phyloP scores from a whole-genome alignment of 208 protist genomes.

The Leishmania major region DNA sequence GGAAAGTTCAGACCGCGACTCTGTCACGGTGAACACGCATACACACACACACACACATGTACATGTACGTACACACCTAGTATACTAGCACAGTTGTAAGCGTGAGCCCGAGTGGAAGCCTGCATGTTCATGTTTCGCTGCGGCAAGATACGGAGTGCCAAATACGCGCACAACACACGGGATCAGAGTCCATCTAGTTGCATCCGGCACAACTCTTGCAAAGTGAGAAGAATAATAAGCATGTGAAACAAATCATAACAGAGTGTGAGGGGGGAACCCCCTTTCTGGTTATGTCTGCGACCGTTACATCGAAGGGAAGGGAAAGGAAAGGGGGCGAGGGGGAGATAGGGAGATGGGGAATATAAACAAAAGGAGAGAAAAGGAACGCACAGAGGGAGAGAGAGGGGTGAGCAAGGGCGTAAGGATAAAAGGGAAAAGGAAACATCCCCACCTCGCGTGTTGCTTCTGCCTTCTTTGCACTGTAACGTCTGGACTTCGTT shows the following conservation, averaged over 20 bases:
- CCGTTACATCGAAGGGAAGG: not conserved
- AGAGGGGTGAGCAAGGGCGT: not conserved
- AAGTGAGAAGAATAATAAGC: not conserved
- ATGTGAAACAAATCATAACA: not conserved
- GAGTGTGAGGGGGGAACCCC: not conserved
- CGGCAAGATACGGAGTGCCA: not conserved
- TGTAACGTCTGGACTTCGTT: not conserved
- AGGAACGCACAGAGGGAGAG: not conserved
- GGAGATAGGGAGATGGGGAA: not conserved
- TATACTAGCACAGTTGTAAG: not conserved
- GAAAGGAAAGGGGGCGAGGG: not conserved
- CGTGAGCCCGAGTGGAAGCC: not conserved
- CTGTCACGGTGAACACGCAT: not conserved
- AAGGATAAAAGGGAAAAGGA: constrained; percentile 1
- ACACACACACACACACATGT: not conserved
- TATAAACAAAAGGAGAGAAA: no score
- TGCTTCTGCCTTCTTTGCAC: not conserved
- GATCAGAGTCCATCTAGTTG: not conserved
- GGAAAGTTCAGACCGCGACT: not conserved
- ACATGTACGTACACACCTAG: not conserved
- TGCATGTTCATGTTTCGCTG: not conserved
- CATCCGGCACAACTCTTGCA: not conserved
- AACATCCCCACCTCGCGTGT: not conserved
- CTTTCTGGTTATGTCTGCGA: not conserved
- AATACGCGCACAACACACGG: not conserved